Percentiles rank a stretch among this genome's conserved stretches.
Conservation (phyloP, 2,329 filamentous ascomycete genomes). For the Bipolaris zeicola region DNA sequence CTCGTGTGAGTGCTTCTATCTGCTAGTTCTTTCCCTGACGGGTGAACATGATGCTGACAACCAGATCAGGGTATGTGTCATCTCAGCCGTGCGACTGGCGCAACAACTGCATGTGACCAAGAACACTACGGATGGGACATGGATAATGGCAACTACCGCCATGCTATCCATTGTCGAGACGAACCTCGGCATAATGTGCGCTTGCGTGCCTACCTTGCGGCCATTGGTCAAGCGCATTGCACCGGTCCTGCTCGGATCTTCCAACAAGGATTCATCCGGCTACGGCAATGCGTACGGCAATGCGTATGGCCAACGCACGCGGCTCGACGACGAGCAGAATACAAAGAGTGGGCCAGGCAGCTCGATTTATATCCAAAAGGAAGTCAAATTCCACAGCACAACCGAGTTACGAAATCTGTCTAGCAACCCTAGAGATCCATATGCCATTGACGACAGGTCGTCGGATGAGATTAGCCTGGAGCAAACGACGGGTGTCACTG, state of each 20-base stretch:
- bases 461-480: neutral
- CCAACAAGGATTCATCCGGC: neutral
- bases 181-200: neutral
- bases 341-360: neutral
- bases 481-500: neutral
- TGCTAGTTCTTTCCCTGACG: neutral
- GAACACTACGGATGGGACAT: neutral
- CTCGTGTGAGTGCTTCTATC: neutral
- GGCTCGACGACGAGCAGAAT: neutral
- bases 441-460: neutral
- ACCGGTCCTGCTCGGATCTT: neutral
- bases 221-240: neutral
- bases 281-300: neutral
- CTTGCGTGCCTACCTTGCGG: neutral
- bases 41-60: no score
- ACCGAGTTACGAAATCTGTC: neutral
- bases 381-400: neutral
- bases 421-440: neutral
- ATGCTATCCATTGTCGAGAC: neutral
- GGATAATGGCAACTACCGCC: neutral
- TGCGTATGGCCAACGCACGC: neutral
- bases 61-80: neutral
- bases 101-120: neutral
- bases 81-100: neutral
- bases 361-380: neutral